Conservation (phyloP, 345 rosid species). For the Arabidopsis arenosa region DNA sequence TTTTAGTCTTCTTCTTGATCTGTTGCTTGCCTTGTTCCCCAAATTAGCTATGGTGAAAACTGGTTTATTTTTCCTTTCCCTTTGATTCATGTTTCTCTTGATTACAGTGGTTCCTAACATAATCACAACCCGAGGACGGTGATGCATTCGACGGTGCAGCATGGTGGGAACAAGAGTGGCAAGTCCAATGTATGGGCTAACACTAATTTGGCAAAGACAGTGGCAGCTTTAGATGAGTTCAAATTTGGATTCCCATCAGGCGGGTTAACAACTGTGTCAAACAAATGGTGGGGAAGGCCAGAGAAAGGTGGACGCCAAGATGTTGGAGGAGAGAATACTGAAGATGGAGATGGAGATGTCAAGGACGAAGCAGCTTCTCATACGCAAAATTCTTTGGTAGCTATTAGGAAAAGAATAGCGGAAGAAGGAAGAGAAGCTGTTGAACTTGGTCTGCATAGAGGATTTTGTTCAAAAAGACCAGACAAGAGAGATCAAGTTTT, state of each 20-base stretch:
- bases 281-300: constrained; percentile 78
- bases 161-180: constrained; percentile 36
- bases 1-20: constrained; percentile 1
- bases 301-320: constrained; percentile 32
- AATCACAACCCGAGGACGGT: not conserved
- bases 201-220: constrained; percentile 48
- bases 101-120: constrained; percentile 22
- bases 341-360: constrained; percentile 33
- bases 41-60: not conserved
- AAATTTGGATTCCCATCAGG: constrained; percentile 71
- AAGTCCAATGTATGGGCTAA: constrained; percentile 36
- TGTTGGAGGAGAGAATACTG: constrained; percentile 21
- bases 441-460: constrained; percentile 50
- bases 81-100: constrained; percentile 17
- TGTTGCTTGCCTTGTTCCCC: not conserved
- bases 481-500: constrained; percentile 53
- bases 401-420: constrained; percentile 53
- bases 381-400: constrained; percentile 48
- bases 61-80: not conserved
- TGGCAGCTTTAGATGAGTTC: constrained; percentile 62
- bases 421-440: constrained; percentile 61
- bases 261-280: constrained; percentile 56
- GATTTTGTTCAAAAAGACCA: constrained; percentile 45
- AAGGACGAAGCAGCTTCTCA: constrained; percentile 30
- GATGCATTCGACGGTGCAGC: constrained; percentile 34